phyloP scores from a whole-genome alignment of 2,329 filamentous ascomycete species.

The Mariannaea sp. region DNA sequence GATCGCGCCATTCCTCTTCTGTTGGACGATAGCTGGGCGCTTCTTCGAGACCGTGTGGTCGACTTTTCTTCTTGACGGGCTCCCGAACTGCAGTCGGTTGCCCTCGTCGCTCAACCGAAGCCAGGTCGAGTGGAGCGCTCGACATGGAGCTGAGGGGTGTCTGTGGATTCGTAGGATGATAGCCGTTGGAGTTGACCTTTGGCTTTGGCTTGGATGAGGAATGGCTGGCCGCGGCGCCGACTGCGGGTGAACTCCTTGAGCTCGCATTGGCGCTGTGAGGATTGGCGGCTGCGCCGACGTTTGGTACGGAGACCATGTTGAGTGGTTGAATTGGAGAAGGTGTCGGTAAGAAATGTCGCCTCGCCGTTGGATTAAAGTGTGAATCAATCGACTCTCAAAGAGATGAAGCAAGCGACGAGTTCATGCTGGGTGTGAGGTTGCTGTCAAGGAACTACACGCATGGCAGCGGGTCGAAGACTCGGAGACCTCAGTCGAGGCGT shows the following conservation, averaged over 20 bases:
- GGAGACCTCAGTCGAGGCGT: conserved; percentile 24
- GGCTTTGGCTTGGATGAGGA: conserved; percentile 54
- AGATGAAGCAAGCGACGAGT: conserved; percentile 29
- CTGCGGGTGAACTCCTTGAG: conserved; percentile 57
- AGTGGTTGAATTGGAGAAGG: conserved; percentile 15
- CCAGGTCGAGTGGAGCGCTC: conserved; percentile 74
- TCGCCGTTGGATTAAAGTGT: conserved; percentile 16
- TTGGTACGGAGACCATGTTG: conserved; percentile 49
- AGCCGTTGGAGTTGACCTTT: conserved; percentile 59
- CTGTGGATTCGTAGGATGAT: conserved; percentile 56
- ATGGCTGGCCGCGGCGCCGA: conserved; percentile 43
- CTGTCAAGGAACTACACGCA: conserved; percentile 33
- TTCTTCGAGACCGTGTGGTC: conserved; percentile 84
- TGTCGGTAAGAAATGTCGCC: conserved; percentile 10
- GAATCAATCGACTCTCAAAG: conserved; percentile 27
- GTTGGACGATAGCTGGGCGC: conserved; percentile 90
- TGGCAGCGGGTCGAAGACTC: conserved; percentile 29
- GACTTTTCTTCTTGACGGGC: conserved; percentile 73
- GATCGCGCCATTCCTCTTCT: conserved; percentile 92
- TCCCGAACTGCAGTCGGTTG: conserved; percentile 79
- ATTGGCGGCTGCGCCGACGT: conserved; percentile 44
- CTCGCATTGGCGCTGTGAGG: conserved; percentile 53
- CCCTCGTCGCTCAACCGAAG: conserved; percentile 88
- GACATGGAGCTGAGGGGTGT: conserved; percentile 60
- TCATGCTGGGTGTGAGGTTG: conserved; percentile 35